These are phyloP conservation scores for Brassica juncea DNA, from an alignment of 345 rosid genomes.

Conservation along the genomic window DNA sequence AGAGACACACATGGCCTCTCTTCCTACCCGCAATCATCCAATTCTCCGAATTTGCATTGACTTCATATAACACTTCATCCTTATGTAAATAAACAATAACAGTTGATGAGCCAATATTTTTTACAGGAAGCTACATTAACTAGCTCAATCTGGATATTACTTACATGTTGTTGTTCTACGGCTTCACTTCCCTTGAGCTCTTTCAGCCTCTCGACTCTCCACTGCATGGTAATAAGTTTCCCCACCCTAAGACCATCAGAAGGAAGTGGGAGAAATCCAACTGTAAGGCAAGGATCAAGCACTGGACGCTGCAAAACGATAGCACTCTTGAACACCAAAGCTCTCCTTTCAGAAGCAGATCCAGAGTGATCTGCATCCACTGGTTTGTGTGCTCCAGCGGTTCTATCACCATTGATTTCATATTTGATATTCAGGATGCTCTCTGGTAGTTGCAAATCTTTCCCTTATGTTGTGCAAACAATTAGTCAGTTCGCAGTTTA, in stretches of 20 bases:
- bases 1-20: conserved; percentile 78
- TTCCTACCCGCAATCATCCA: conserved; percentile 99
- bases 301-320: conserved; percentile 82
- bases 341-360: conserved; percentile 47
- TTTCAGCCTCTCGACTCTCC: conserved; percentile 93
- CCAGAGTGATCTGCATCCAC: conserved; percentile 45
- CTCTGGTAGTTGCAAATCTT: conserved; percentile 45
- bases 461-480: conserved; percentile 50
- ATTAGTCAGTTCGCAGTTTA: conserved; percentile 14
- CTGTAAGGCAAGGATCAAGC: conserved; percentile 89
- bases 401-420: conserved; percentile 73
- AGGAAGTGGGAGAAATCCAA: conserved; percentile 89
- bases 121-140: not conserved
- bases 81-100: conserved; percentile 36
- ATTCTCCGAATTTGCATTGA: conserved; percentile 65
- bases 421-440: conserved; percentile 81
- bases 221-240: conserved; percentile 74
- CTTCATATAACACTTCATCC: conserved; percentile 87
- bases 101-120: not conserved
- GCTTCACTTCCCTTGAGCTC: conserved; percentile 49
- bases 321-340: conserved; percentile 77
- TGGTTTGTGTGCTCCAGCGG: conserved; percentile 85
- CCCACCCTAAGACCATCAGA: conserved; percentile 86
- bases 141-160: conserved; percentile 34
- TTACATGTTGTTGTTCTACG: conserved; percentile 46